phyloP scores from a whole-genome alignment of 768 basidiomycete species.

The Harrya chromipes region DNA sequence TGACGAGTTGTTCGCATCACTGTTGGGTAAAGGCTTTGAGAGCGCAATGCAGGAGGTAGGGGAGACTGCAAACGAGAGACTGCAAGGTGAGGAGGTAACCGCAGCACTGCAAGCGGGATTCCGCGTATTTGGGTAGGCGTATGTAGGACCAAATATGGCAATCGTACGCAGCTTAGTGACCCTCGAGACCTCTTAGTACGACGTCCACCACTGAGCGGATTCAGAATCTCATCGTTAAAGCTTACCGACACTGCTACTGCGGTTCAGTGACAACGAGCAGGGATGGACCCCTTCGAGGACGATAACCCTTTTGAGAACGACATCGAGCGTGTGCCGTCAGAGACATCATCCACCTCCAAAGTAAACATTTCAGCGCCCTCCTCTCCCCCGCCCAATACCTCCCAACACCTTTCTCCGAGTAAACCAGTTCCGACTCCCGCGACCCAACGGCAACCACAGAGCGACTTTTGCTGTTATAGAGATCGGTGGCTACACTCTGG shows the following conservation, averaged over 20 bases:
- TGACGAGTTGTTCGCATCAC: slow-evolving; percentile 87
- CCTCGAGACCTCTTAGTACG: too few species aligned
- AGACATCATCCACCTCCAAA: slow-evolving; percentile 36
- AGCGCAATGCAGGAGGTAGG: slow-evolving; percentile 26
- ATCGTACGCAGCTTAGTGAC: slow-evolving; percentile 7
- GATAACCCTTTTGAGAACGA: slow-evolving; percentile 65
- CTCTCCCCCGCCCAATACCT: slow-evolving; percentile 47
- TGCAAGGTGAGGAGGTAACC: slow-evolving; percentile 32
- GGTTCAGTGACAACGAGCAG: neutral
- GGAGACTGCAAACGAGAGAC: slow-evolving; percentile 27
- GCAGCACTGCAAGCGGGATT: slow-evolving; percentile 45
- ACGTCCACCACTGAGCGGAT: too few species aligned
- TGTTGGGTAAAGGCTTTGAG: slow-evolving; percentile 76
- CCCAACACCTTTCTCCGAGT: slow-evolving; percentile 50
- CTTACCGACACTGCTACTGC: neutral
- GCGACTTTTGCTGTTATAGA: slow-evolving; percentile 72
- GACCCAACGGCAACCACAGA: slow-evolving; percentile 53
- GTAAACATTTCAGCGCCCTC: slow-evolving; percentile 48
- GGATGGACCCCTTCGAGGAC: slow-evolving; percentile 50
- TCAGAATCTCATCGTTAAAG: too few species aligned
- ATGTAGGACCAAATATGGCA: slow-evolving; percentile 28
- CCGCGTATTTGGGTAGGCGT: slow-evolving; percentile 54
- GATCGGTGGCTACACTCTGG: slow-evolving; percentile 79
- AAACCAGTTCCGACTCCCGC: slow-evolving; percentile 52
- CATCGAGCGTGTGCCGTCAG: slow-evolving; percentile 32